A percentile compares a stretch with the other conserved stretches of the same genome.
Conservation (phyloP, 441 rosid species). For the Pelargonium myrrhifolium region DNA sequence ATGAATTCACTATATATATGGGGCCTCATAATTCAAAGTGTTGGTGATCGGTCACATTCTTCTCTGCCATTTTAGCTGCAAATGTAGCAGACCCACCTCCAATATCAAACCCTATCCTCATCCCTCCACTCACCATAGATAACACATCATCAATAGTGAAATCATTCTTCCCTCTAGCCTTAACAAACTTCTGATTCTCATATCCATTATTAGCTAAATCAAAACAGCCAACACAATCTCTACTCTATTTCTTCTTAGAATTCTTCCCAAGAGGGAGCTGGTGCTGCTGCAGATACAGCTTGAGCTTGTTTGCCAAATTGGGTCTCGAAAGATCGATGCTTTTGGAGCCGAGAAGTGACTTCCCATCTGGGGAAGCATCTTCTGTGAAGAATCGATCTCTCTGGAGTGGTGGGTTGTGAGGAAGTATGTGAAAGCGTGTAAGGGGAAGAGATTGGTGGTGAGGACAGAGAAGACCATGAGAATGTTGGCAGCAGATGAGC, state of each 20-base stretch:
- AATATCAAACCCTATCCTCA: constrained; percentile 74
- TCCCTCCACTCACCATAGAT: constrained; percentile 54
- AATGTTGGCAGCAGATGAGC: too few relatives aligned
- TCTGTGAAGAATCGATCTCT: too few relatives aligned
- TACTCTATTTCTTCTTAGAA: neutral
- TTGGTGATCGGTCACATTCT: constrained; percentile 67
- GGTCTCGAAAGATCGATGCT: neutral
- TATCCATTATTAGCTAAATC: neutral
- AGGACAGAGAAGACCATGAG: too few relatives aligned
- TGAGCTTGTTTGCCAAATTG: neutral
- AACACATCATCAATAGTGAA: too few relatives aligned
- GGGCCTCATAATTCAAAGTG: constrained; percentile 68
- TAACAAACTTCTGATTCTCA: neutral
- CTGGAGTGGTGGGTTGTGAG: too few relatives aligned
- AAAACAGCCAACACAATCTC: neutral
- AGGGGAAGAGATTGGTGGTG: too few relatives aligned
- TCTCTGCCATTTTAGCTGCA: constrained; percentile 92
- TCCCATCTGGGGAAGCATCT: too few relatives aligned
- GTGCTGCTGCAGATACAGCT: neutral
- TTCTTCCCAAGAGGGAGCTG: neutral
- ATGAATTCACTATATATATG: constrained; percentile 74
- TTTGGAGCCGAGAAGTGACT: neutral
- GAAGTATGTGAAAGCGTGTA: too few relatives aligned
- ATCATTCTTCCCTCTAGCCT: neutral
- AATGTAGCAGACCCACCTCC: constrained; percentile 85